A percentile compares a stretch with the other conserved stretches of the same genome.
phyloP scores from a whole-genome alignment of 768 basidiomycete genomes.

The Amanita molliuscula region DNA sequence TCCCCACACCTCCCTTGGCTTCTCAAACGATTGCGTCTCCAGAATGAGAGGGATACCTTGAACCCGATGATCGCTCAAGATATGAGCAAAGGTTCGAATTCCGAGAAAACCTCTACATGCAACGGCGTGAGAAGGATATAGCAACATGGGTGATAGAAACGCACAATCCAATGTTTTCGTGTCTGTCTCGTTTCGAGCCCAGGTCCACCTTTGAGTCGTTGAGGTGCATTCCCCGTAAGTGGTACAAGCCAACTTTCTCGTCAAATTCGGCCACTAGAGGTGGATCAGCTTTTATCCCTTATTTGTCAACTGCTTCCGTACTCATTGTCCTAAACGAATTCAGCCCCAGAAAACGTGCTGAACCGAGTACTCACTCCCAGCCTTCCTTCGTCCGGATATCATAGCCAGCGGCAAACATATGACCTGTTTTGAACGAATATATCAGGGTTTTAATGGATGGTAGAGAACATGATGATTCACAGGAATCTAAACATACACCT shows the following conservation, averaged over 20 bases:
- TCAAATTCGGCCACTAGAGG: constrained; percentile 53
- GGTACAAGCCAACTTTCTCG: constrained; percentile 54
- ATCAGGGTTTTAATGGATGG: not conserved
- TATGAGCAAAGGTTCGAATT: constrained; percentile 49
- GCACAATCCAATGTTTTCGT: constrained; percentile 79
- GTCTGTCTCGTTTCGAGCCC: constrained; percentile 63
- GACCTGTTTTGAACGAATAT: not conserved
- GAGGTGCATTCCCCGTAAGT: constrained; percentile 75
- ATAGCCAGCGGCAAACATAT: constrained; percentile 44
- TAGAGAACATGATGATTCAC: constrained; percentile 24
- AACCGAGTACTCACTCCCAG: constrained; percentile 48
- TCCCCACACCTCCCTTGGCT: constrained; percentile 53
- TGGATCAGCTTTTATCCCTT: not conserved
- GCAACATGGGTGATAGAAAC: constrained; percentile 15
- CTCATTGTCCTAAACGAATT: constrained; percentile 14
- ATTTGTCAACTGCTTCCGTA: constrained; percentile 6
- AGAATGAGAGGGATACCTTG: constrained; percentile 69
- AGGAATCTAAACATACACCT: constrained; percentile 82
- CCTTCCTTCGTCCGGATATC: constrained; percentile 65
- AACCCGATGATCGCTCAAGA: constrained; percentile 59
- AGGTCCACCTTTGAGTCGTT: constrained; percentile 71
- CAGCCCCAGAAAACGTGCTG: not conserved
- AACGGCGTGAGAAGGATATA: not conserved
- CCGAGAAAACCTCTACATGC: constrained; percentile 53
- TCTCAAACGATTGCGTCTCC: constrained; percentile 70